Base-by-base conservation (phyloP, 1,284 basidiomycete genomes). In the Pseudozyma pruni region DNA sequence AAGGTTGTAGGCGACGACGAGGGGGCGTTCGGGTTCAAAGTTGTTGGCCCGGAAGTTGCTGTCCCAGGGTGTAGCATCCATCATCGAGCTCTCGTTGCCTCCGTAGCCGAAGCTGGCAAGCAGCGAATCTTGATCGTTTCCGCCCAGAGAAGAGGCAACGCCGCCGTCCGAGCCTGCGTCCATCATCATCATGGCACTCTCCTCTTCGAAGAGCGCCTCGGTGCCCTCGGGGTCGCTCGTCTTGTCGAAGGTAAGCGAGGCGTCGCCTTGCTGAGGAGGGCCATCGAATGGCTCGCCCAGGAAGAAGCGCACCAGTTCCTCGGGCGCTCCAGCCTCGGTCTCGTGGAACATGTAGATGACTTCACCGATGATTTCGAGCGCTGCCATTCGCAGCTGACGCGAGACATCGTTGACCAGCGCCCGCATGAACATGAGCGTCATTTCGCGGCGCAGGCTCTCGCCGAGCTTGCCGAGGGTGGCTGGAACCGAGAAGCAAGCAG, bases 1-100 rank as follows among this genome's bases (percentile, higher is more conserved):
- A 76, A 92, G 90, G 83, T 97, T 98, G 86, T 94, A 98, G 8
- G 93, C 93, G 72, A 92, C 91, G 27, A 96, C 90, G 16, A 94
- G 85, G 10, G 92, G 89, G 38, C 93, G 89, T 53, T 91, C 89
- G 1, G 89, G 87, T 66, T 89, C 87, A 10, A 57, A 58, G 22
- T 55, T 58, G 59, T 43, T 68, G 49, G 46, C 49, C 17, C 51
- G 55, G 59, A 72, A 70, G 29, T 68, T 68, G 42, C 27, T 52
- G 11, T 67, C 74, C 70, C 62, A 75, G 7, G 53, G 62, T 25
- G 55, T 47, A 17, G 40, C 40, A 16, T 57, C 61, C 50, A 53
- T 54, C 59, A 59, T 61, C 14, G 70, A 68, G 55, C 55, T 59
- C 35, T 70, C 67, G 50, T 44, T 59, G 14, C 59, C 55, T 8